Evolutionary conservation across 1,284 basidiomycete species (phyloP).

Genomic region (Afroboletus lepidellus): DNA sequence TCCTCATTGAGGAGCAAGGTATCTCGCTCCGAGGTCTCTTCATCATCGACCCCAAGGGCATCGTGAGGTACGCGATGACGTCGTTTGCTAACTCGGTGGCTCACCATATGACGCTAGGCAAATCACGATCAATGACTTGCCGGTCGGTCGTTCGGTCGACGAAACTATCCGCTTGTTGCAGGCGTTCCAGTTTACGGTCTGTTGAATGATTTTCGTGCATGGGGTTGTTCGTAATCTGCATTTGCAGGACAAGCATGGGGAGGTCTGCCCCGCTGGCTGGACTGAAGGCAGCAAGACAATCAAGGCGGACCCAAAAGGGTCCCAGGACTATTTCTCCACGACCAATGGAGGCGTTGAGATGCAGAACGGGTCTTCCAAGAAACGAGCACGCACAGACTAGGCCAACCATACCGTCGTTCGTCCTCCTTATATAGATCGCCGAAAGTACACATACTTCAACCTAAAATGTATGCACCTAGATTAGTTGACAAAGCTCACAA

Average conservation of each 20-base stretch:
- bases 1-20: slow-evolving; percentile 83
- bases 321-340: slow-evolving; percentile 71
- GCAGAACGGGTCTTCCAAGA: slow-evolving; percentile 33
- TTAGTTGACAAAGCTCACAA: not conserved
- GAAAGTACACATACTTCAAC: slow-evolving; percentile 7
- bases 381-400: slow-evolving; percentile 29
- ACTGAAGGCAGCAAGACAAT: slow-evolving; percentile 72
- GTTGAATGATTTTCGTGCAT: slow-evolving; percentile 24
- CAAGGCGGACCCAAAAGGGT: slow-evolving; percentile 71
- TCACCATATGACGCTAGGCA: slow-evolving; percentile 47
- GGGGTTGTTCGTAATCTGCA: not conserved
- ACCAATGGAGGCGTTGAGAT: slow-evolving; percentile 29
- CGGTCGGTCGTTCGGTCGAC: slow-evolving; percentile 88
- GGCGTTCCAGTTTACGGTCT: slow-evolving; percentile 86
- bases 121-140: slow-evolving; percentile 86
- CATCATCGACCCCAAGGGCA: slow-evolving; percentile 87
- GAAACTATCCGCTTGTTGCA: slow-evolving; percentile 87
- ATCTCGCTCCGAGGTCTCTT: slow-evolving; percentile 85
- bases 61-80: slow-evolving; percentile 53
- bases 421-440: not conserved
- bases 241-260: slow-evolving; percentile 76
- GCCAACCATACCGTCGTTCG: not conserved
- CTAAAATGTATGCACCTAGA: not conserved
- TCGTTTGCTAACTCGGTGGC: not conserved
- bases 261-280: slow-evolving; percentile 92